Percentiles rank a stretch among this genome's conserved stretches.
These are phyloP conservation scores for Thermoascus crustaceus DNA, from an alignment of 2,329 filamentous ascomycete species.

Conservation along the genomic window DNA sequence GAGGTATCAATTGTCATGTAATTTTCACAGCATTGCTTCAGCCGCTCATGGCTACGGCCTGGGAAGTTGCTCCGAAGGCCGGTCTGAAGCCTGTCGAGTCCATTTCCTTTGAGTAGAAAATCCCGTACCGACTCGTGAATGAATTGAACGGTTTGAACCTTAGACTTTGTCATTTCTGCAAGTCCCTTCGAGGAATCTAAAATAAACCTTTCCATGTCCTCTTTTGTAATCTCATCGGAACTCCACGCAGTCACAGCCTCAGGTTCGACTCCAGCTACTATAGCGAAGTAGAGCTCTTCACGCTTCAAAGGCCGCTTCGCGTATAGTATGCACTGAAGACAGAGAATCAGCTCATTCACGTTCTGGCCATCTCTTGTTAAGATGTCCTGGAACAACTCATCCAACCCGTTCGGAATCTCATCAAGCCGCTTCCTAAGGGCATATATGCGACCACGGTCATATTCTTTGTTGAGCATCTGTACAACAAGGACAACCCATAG, in stretches of 20 bases:
- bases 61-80: slow-evolving; percentile 18
- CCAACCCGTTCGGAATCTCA: slow-evolving; percentile 35
- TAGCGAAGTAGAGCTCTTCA: slow-evolving; percentile 40
- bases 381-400: slow-evolving; percentile 45
- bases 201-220: slow-evolving; percentile 27
- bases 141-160: slow-evolving; percentile 37
- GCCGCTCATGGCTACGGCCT: slow-evolving; percentile 29
- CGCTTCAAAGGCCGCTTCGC: slow-evolving; percentile 36
- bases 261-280: slow-evolving; percentile 28
- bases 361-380: slow-evolving; percentile 40
- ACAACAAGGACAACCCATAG: slow-evolving; percentile 40
- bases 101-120: slow-evolving; percentile 32
- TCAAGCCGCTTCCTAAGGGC: slow-evolving; percentile 24
- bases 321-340: slow-evolving; percentile 48
- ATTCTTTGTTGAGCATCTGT: slow-evolving; percentile 36
- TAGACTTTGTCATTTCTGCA: slow-evolving; percentile 33
- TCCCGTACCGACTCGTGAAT: slow-evolving; percentile 36
- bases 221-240: slow-evolving; percentile 12
- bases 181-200: slow-evolving; percentile 45
- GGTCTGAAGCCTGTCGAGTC: slow-evolving; percentile 19
- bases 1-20: slow-evolving; percentile 29
- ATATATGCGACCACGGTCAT: slow-evolving; percentile 19
- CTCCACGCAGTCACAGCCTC: too few species aligned
- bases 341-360: slow-evolving; percentile 36
- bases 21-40: slow-evolving; percentile 37